A percentile compares a stretch with the other conserved stretches of the same genome.
Conservation (phyloP, 441 rosid genomes). For the Populus tomentosa region DNA sequence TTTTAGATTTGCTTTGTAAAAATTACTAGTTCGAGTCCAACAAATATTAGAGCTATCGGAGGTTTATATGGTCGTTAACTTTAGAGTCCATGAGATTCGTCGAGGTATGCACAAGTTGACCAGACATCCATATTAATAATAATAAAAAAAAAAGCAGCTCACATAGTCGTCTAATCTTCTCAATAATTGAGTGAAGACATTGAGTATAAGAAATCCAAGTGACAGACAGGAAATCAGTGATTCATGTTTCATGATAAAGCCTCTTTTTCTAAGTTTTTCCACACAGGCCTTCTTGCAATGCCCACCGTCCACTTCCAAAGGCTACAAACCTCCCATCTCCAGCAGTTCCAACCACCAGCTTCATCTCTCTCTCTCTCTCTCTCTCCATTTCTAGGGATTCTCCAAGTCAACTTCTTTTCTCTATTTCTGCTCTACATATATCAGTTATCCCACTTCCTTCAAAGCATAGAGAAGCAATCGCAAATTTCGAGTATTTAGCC, state of each 20-base stretch:
- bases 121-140: no score
- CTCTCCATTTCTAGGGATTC: constrained; percentile 19
- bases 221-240: constrained; percentile 1
- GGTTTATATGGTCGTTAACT: no score
- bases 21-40: no score
- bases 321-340: constrained; percentile 8
- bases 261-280: background rate
- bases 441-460: constrained; percentile 7
- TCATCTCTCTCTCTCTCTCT: background rate
- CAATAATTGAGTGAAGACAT: background rate
- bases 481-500: background rate
- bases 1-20: no score
- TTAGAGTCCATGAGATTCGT: fast-evolving
- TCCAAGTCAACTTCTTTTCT: constrained; percentile 28
- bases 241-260: constrained; percentile 15
- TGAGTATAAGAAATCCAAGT: background rate
- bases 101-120: no score
- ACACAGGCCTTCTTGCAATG: constrained; percentile 8
- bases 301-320: constrained; percentile 19
- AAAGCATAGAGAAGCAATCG: constrained; percentile 1
- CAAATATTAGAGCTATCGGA: no score
- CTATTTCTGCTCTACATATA: constrained; percentile 22
- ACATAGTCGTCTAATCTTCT: constrained; percentile 2
- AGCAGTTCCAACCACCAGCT: constrained; percentile 19
- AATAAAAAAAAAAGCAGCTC: background rate